Percentiles rank a stretch among this genome's conserved stretches.
Evolutionary conservation across 2,329 filamentous ascomycete genomes (phyloP).

Genomic region (Epichloe brachyelytri): DNA sequence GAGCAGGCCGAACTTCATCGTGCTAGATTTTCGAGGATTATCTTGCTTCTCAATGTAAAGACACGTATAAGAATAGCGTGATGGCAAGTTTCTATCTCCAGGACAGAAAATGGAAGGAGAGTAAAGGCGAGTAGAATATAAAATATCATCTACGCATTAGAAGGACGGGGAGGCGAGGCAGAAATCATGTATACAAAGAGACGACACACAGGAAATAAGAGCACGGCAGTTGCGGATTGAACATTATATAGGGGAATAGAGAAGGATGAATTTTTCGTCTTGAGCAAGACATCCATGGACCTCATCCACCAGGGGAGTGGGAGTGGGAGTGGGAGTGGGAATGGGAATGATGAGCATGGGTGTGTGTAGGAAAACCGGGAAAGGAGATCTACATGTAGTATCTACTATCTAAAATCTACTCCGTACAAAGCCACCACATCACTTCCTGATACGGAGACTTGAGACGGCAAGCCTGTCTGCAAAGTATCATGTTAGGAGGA

Average conservation of each 20-base stretch:
- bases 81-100: neutral
- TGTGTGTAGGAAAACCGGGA: neutral
- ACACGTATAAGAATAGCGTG: neutral
- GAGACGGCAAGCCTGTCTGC: neutral
- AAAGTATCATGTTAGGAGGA: neutral
- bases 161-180: no score
- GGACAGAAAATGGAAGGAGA: neutral
- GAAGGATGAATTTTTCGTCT: no score
- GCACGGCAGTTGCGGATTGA: neutral
- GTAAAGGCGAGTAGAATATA: neutral
- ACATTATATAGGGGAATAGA: neutral
- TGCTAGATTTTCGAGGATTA: neutral
- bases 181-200: neutral
- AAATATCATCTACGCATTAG: neutral
- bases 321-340: neutral
- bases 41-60: neutral
- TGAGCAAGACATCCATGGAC: no score
- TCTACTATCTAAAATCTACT: no score
- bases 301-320: no score
- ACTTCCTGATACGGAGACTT: neutral
- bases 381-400: no score
- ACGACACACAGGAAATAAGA: neutral
- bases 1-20: conserved; percentile 6
- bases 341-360: neutral
- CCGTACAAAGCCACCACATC: neutral